Base-by-base conservation (phyloP, 1,139 yeast genomes). In the Magnusiomyces sp. region DNA sequence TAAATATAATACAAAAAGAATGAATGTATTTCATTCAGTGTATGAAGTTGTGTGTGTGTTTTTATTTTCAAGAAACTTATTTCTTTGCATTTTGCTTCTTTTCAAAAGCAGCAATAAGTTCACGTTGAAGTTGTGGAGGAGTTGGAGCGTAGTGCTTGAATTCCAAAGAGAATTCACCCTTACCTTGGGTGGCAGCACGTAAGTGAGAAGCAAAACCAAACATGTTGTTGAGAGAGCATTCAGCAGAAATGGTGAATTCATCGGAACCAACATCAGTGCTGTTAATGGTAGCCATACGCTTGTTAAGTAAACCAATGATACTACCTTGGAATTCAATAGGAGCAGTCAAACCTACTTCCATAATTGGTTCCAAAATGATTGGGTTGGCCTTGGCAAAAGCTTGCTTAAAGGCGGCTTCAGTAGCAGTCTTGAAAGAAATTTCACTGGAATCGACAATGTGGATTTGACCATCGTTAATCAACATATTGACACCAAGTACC, bases 371-470 rank as follows among this genome's bases (percentile, higher is more conserved):
- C 64, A 92, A 76, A 59, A 92, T 81, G 43, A 87, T 88, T 7
- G 98, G 97, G 59, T 79, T 76, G 32, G 96, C 85, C 56, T 77
- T 77, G 70, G 82, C 65, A 71, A 92, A 92, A 9, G 95, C 95
- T 67, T 89, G 92, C 64, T 79, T 83, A 76, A 92, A 94, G 13
- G 98, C 99, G 55, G 85, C 85, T 59, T 80, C 78, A 3, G 97
- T 84, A 29, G 98, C 98, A 36, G 95, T 79, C 69, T 90, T 83
- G 76, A 92, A 92, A 5, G 99, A 84, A 71, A 89, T 74, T 74
- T 92, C 99, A 52, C 92, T 87, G 53, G 97, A 90, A 72, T 92
- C 99, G 50, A 92, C 99, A 62, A 89, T 84, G 71, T 92, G 99
- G 53, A 95, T 87, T 57, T 85, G 92, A 81, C 99, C 99, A 74